Percentiles rank a stretch among this genome's conserved stretches.
Evolutionary conservation across 2,329 filamentous ascomycete genomes (phyloP).

Genomic region (Pezicula carpinea): DNA sequence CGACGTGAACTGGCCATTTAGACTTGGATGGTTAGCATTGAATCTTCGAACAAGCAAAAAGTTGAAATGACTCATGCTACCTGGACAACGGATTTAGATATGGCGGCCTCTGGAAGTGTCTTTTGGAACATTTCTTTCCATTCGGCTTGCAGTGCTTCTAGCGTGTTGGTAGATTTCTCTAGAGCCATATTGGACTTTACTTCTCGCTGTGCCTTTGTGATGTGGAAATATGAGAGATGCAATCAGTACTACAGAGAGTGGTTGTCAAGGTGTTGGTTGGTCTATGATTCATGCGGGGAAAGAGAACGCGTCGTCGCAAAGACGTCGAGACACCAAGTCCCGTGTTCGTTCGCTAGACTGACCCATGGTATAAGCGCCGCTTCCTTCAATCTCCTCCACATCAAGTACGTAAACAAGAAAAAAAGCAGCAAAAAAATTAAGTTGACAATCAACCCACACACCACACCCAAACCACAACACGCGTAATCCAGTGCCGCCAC

Average conservation of each 20-base stretch:
- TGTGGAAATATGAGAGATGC: too few species aligned
- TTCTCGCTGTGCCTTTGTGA: too few species aligned
- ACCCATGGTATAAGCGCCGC: too few species aligned
- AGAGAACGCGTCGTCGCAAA: too few species aligned
- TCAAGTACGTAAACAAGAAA: neutral
- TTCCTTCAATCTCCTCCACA: neutral
- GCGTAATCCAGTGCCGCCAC: slow-evolving; percentile 65
- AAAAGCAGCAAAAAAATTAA: slow-evolving; percentile 16
- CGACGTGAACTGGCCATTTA: slow-evolving; percentile 37
- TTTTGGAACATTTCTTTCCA: slow-evolving; percentile 22
- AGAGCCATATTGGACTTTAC: neutral
- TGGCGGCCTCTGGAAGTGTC: slow-evolving; percentile 18
- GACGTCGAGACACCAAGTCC: too few species aligned
- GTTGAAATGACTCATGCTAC: slow-evolving; percentile 4
- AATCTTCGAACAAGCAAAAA: neutral
- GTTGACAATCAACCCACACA: slow-evolving; percentile 25
- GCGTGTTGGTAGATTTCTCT: neutral
- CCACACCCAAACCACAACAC: slow-evolving; percentile 52
- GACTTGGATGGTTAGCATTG: slow-evolving; percentile 16
- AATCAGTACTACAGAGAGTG: too few species aligned
- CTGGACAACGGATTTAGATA: slow-evolving; percentile 12
- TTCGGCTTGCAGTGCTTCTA: slow-evolving; percentile 13
- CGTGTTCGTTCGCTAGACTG: too few species aligned
- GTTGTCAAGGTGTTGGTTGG: too few species aligned
- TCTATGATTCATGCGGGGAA: too few species aligned